Conservation (phyloP, 768 basidiomycete genomes). For the Lyophyllum decastes region DNA sequence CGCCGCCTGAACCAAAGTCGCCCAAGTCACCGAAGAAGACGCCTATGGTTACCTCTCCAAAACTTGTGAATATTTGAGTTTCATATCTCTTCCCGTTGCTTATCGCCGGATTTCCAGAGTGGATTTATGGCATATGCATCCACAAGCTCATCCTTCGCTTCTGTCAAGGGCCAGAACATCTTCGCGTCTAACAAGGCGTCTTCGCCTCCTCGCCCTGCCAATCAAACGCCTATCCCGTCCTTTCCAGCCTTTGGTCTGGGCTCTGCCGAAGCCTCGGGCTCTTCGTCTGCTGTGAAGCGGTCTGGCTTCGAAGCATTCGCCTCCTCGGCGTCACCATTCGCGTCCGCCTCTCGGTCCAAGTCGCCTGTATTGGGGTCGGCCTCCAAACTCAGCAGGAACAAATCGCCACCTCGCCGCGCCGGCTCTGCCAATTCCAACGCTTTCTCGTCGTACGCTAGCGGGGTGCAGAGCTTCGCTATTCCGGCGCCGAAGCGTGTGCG, state of each 20-base stretch:
- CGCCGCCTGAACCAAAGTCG: constrained; percentile 59
- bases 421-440: constrained; percentile 46
- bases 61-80: constrained; percentile 43
- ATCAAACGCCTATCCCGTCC: constrained; percentile 10
- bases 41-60: constrained; percentile 28
- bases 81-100: constrained; percentile 4
- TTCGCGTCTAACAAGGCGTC: constrained; percentile 42
- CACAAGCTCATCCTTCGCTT: constrained; percentile 69
- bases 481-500: constrained; percentile 58
- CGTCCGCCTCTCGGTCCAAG: constrained; percentile 43
- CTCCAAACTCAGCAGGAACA: constrained; percentile 45
- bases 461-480: constrained; percentile 50
- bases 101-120: constrained; percentile 36
- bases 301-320: constrained; percentile 36
- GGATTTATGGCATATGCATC: constrained; percentile 86
- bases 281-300: constrained; percentile 28
- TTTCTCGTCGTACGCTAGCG: constrained; percentile 62
- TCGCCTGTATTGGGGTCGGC: constrained; percentile 51
- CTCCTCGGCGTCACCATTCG: constrained; percentile 30
- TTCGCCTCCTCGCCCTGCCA: constrained; percentile 26
- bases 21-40: constrained; percentile 22
- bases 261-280: constrained; percentile 19
- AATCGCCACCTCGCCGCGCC: constrained; percentile 55
- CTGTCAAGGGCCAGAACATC: constrained; percentile 67
- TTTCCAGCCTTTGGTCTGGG: constrained; percentile 10